These are phyloP conservation scores for Colletotrichum graminicola DNA, from an alignment of 2,329 filamentous ascomycete genomes.

Conservation along the genomic window DNA sequence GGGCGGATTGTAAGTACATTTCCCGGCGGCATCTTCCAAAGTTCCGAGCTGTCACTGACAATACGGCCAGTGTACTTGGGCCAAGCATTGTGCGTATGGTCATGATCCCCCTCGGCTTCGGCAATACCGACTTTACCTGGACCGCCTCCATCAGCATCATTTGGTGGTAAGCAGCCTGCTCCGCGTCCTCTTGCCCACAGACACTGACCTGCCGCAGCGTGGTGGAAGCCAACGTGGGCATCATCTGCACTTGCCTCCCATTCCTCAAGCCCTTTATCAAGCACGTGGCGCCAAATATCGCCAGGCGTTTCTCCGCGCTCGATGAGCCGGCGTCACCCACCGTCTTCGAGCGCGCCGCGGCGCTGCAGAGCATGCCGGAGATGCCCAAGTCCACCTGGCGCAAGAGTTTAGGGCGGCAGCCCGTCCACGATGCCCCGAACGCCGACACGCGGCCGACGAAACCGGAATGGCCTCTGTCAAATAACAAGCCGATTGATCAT, in stretches of 20 bases:
- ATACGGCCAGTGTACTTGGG: constrained; percentile 29
- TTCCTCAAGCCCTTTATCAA: constrained; percentile 37
- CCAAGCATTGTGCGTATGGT: constrained; percentile 39
- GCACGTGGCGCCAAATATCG: constrained; percentile 15
- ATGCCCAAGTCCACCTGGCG: constrained; percentile 13
- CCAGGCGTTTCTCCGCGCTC: not conserved
- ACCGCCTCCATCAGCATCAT: constrained; percentile 40
- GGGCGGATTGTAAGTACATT: constrained; percentile 35
- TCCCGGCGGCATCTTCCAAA: not conserved
- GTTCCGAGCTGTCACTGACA: not conserved
- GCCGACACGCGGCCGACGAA: not conserved
- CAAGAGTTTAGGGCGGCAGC: constrained; percentile 27
- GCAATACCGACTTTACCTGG: constrained; percentile 36
- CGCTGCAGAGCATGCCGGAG: constrained; percentile 14
- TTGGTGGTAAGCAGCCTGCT: constrained; percentile 29
- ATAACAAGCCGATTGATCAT: constrained; percentile 11
- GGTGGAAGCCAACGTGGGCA: constrained; percentile 39
- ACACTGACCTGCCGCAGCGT: constrained; percentile 7
- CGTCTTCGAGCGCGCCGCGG: constrained; percentile 31
- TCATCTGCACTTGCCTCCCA: constrained; percentile 40
- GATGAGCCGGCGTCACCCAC: constrained; percentile 29
- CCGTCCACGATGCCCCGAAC: constrained; percentile 14
- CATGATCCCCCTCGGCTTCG: constrained; percentile 35
- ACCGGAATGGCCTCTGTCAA: constrained; percentile 23
- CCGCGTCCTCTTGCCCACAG: too few relatives aligned